Conservation (phyloP, 371 early-diverging fungal species). For the Mucor sp. region DNA sequence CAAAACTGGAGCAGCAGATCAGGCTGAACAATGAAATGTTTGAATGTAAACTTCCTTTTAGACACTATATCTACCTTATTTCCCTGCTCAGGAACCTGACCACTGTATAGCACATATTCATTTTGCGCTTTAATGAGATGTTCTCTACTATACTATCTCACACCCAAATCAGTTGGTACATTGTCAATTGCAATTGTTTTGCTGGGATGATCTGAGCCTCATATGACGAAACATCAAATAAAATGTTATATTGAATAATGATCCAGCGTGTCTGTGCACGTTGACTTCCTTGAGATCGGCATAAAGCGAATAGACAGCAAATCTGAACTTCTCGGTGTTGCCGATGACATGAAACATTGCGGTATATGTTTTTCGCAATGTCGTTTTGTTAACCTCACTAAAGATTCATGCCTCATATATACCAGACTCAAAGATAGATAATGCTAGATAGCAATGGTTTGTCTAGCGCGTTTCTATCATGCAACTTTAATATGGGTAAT, state of each 20-base stretch:
- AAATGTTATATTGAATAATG: no score
- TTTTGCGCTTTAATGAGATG: constrained; percentile 20
- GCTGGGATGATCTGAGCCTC: constrained; percentile 21
- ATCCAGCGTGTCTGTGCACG: constrained; percentile 32
- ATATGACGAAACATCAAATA: no score
- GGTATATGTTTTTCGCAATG: neutral
- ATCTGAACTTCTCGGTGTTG: constrained; percentile 20
- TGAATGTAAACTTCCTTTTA: no score
- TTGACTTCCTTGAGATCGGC: constrained; percentile 37
- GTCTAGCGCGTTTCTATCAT: neutral
- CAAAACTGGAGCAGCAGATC: constrained; percentile 39
- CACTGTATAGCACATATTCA: constrained; percentile 30
- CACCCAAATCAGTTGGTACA: constrained; percentile 11
- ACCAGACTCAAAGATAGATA: neutral
- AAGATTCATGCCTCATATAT: neutral
- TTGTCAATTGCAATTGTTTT: constrained; percentile 31
- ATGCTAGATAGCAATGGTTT: neutral
- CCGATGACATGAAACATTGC: constrained; percentile 26
- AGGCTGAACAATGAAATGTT: constrained; percentile 30
- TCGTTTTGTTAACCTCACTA: neutral
- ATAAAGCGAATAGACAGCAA: constrained; percentile 40
- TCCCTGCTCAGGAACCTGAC: constrained; percentile 41
- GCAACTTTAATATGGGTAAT: neutral
- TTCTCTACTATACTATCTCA: no score
- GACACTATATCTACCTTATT: constrained; percentile 12